These are phyloP conservation scores for Alternaria angustiovoidea DNA, from an alignment of 2,329 filamentous ascomycete species.

Conservation along the genomic window DNA sequence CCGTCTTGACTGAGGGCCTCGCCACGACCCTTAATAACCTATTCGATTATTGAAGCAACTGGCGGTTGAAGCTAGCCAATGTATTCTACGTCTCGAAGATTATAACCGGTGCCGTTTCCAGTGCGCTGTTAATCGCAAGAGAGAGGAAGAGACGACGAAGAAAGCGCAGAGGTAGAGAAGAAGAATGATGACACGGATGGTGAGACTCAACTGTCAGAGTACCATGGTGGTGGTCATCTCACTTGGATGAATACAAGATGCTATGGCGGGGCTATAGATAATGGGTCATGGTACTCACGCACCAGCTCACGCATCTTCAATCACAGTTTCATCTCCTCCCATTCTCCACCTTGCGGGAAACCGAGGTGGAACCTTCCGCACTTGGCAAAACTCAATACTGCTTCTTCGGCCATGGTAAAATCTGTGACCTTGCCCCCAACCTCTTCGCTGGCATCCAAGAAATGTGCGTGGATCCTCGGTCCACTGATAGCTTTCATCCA, in stretches of 20 bases:
- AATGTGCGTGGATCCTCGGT: conserved; percentile 50
- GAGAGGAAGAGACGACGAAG: neutral
- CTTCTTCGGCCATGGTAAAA: conserved; percentile 49
- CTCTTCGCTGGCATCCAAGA: conserved; percentile 37
- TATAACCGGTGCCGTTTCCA: no score
- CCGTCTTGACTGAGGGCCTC: no score
- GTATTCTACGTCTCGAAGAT: no score
- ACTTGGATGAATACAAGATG: neutral
- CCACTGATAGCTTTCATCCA: conserved; percentile 54
- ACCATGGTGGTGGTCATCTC: neutral
- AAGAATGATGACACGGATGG: neutral
- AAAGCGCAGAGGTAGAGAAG: neutral
- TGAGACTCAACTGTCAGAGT: neutral
- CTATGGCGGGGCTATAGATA: neutral
- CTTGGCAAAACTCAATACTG: conserved; percentile 50
- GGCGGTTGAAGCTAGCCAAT: no score
- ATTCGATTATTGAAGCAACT: no score
- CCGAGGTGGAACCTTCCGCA: conserved; percentile 55
- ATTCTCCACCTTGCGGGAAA: conserved; percentile 53
- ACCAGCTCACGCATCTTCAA: neutral
- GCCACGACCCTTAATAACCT: no score
- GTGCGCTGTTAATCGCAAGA: neutral
- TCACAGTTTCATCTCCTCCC: conserved; percentile 44
- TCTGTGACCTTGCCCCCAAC: conserved; percentile 49
- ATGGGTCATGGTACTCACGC: neutral